Evolutionary conservation across 306 rosid genomes (phyloP).

Genomic region (Cucurbita maxima): DNA sequence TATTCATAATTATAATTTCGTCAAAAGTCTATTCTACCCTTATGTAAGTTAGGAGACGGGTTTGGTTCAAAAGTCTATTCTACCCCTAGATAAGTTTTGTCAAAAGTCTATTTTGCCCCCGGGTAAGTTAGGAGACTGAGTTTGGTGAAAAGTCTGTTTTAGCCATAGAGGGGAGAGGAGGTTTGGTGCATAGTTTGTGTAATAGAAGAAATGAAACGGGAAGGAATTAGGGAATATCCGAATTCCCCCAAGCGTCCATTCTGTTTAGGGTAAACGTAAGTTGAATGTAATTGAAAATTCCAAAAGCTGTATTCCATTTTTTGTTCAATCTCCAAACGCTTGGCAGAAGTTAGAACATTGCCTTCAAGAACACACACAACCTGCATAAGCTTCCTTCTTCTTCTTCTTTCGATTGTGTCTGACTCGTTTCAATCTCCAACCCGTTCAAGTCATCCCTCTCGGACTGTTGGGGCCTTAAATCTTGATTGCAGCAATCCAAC

Average conservation of each 20-base stretch:
- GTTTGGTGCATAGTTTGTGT: slow-evolving; percentile 2
- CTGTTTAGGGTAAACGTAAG: not conserved
- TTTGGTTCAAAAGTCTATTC: too few species aligned
- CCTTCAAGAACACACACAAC: not conserved
- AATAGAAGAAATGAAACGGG: not conserved
- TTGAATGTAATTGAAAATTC: not conserved
- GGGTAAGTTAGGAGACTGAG: too few species aligned
- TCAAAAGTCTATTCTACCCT: too few species aligned
- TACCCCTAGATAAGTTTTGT: too few species aligned
- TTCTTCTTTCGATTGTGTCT: not conserved
- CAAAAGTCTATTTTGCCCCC: too few species aligned
- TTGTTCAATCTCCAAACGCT: not conserved
- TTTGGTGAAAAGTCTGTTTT: too few species aligned
- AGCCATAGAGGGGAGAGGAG: too few species aligned
- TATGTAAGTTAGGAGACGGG: too few species aligned
- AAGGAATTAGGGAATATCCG: not conserved
- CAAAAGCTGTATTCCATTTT: not conserved
- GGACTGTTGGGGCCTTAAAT: too few species aligned
- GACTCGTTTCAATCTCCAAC: not conserved
- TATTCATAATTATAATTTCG: too few species aligned
- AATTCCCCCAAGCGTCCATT: not conserved
- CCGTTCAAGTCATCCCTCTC: not conserved
- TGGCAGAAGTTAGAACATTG: not conserved
- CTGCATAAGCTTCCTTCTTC: not conserved
- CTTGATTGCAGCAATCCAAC: not conserved